Base-by-base conservation (phyloP, 2,329 filamentous ascomycete species). In the Neonectria punicea region DNA sequence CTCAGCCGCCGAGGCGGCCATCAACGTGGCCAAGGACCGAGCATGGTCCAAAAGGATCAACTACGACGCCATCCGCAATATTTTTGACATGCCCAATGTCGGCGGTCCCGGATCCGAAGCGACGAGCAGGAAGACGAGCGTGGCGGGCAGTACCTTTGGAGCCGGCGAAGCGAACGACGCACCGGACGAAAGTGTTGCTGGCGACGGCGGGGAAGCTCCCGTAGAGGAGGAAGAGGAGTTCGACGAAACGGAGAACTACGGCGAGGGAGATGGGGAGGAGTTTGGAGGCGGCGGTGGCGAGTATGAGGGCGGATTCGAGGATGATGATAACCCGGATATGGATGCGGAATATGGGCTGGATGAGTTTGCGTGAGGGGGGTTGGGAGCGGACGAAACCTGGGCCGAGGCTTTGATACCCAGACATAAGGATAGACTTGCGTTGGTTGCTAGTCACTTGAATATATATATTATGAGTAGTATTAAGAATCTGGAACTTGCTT, bases 11-110 rank as follows among this genome's bases (percentile, higher is more conserved):
- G 91, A 93, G 75, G 91, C 91, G 1, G 90, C 90, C 14, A 84
- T 88, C 66, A 86, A 87, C 61, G 90, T 91, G 70, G 83, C 92
- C 75, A 90, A 91, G 77, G 87, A 88, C 61, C 84, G 90, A 50
- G 87, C 86, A 0, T 91, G 89, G 79, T 92, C 89, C 67, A 92
- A 90, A 78, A 90, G 92, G 74, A 92, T 94, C 75, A 93, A 93
- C 71, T 93, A 93, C 77, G 86, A 87, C 58, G 86, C 85, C 41
- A 86, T 91, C 67, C 81, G 84, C 49, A 85, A 82, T 63, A 83
- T 90, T 25, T 90, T 90, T 66, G 83, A 86, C 70, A 77, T 80
- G 70, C 77, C 79, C 22, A 80, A 81, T 67, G 75, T 76, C 36
- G 78, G 75, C 2, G 84, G 83, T 0, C 81, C 84, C 0, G 86